Percentiles rank a stretch among this genome's conserved stretches.
Evolutionary conservation across 106 monocot genomes (phyloP).

Genomic region (Platanthera zijinensis): DNA sequence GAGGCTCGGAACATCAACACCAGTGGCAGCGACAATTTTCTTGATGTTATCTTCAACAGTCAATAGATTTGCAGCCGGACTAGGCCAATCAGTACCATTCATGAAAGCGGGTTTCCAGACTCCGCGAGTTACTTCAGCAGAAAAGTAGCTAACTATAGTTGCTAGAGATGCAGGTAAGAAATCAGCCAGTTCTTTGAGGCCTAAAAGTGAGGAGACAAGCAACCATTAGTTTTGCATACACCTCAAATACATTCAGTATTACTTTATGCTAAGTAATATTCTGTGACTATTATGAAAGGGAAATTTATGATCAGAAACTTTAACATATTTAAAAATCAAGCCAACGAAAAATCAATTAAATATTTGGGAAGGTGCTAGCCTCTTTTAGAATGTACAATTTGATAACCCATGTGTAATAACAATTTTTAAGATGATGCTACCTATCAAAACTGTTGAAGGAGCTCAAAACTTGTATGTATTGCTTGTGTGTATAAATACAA

Average conservation of each 20-base stretch:
- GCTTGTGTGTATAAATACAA: too few species aligned
- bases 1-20: constrained; percentile 84
- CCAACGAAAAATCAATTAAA: not conserved
- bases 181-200: constrained; percentile 90
- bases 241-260: constrained; percentile 1
- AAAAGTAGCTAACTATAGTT: constrained; percentile 84
- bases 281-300: not conserved
- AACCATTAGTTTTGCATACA: not conserved
- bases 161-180: constrained; percentile 90
- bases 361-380: too few species aligned
- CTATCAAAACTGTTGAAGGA: too few species aligned
- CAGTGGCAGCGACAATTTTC: constrained; percentile 88
- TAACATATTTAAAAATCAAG: not conserved
- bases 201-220: constrained; percentile 27
- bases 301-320: not conserved
- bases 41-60: constrained; percentile 83
- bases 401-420: too few species aligned
- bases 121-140: constrained; percentile 90
- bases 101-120: constrained; percentile 91
- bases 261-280: not conserved
- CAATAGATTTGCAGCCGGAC: constrained; percentile 88
- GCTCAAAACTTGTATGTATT: too few species aligned
- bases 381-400: too few species aligned
- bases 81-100: constrained; percentile 99
- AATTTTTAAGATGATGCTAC: too few species aligned